A percentile compares a stretch with the other conserved stretches of the same genome.
phyloP scores from a whole-genome alignment of 2,329 filamentous ascomycete species.

The Pseudogymnoascus pannorum region DNA sequence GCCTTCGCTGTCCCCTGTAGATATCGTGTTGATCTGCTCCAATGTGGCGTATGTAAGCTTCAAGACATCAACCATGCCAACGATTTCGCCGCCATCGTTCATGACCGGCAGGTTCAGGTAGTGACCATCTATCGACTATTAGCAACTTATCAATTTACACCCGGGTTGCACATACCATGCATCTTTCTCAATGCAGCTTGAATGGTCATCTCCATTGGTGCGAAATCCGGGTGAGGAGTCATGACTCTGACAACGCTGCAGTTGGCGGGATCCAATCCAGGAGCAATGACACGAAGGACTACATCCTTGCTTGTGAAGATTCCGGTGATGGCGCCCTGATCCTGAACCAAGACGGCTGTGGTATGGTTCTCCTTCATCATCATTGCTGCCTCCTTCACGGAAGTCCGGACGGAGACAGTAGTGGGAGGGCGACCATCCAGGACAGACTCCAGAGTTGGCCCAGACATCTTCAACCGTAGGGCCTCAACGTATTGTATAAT shows the following conservation, averaged over 20 bases:
- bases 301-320: conserved; percentile 99
- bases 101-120: conserved; percentile 98
- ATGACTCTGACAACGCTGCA: conserved; percentile 98
- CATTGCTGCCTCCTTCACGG: conserved; percentile 88
- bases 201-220: conserved; percentile 97
- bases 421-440: conserved; percentile 86
- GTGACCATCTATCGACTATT: conserved; percentile 66
- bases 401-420: conserved; percentile 91
- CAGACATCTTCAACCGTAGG: conserved; percentile 92
- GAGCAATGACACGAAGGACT: conserved; percentile 93
- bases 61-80: conserved; percentile 98
- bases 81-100: conserved; percentile 94
- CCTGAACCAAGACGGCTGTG: conserved; percentile 90
- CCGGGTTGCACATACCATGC: conserved; percentile 65
- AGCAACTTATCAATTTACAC: conserved; percentile 18
- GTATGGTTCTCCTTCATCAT: conserved; percentile 99
- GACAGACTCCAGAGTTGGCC: conserved; percentile 90
- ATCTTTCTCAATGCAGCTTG: conserved; percentile 97
- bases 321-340: conserved; percentile 93
- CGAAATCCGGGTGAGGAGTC: conserved; percentile 98
- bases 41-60: conserved; percentile 97
- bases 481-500: conserved; percentile 99
- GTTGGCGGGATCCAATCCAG: conserved; percentile 84
- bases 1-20: conserved; percentile 78
- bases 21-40: conserved; percentile 96